A percentile compares a stretch with the other conserved stretches of the same genome.
Conservation (phyloP, 768 basidiomycete genomes). For the Boletellus ananiceps region DNA sequence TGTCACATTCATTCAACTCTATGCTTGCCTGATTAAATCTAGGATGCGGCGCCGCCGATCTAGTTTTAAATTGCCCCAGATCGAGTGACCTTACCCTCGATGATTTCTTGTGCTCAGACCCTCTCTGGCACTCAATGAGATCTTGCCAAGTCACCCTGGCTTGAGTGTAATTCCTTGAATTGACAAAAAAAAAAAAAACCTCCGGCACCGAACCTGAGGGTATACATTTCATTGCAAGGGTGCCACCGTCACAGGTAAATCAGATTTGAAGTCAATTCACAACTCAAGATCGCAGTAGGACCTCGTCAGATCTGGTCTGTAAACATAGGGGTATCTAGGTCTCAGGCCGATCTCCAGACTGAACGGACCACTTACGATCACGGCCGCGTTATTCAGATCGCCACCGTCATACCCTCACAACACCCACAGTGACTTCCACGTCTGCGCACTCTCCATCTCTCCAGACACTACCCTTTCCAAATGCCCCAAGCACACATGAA, state of each 20-base stretch:
- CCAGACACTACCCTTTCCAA: slow-evolving; percentile 35
- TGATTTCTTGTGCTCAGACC: neutral
- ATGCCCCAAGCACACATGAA: slow-evolving; percentile 56
- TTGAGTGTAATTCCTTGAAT: slow-evolving; percentile 5
- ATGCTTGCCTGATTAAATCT: slow-evolving; percentile 3
- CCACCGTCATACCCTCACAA: slow-evolving; percentile 52
- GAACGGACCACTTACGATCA: slow-evolving; percentile 12
- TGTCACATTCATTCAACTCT: slow-evolving; percentile 4
- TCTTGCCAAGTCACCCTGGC: slow-evolving; percentile 4
- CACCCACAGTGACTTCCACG: slow-evolving; percentile 70
- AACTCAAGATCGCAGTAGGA: slow-evolving; percentile 2
- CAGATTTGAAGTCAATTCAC: slow-evolving; percentile 4
- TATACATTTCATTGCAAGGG: slow-evolving; percentile 1
- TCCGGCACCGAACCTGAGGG: slow-evolving; percentile 4
- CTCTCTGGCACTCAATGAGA: neutral
- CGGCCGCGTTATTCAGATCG: neutral
- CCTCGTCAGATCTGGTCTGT: neutral
- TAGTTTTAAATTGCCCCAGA: slow-evolving; percentile 1
- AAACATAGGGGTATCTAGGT: too few relatives aligned
- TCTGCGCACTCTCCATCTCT: slow-evolving; percentile 32
- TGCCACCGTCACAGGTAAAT: neutral
- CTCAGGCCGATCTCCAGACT: neutral
- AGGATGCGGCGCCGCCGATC: neutral
- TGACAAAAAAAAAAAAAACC: slow-evolving; percentile 1
- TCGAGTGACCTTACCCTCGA: slow-evolving; percentile 16